Conservation (phyloP, 805 yeast species). For the Saccharomycopsis sp. region DNA sequence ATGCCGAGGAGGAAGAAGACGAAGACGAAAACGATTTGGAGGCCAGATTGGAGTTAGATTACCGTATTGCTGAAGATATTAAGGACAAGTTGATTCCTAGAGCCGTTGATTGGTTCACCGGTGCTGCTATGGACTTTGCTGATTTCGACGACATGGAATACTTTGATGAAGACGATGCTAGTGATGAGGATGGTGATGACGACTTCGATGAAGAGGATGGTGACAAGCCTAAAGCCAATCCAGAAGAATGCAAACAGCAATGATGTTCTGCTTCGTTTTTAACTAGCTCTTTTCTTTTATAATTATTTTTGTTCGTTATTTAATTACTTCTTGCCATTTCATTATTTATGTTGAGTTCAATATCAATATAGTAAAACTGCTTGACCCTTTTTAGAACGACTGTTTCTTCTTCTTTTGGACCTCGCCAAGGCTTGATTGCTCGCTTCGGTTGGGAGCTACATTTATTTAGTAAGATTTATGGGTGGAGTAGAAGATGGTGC, state of each 20-base stretch:
- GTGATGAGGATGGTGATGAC: conserved; percentile 52
- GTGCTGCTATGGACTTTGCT: conserved; percentile 77
- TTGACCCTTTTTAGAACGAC: background rate
- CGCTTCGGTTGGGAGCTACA: no score
- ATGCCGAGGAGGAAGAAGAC: conserved; percentile 50
- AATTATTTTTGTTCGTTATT: background rate
- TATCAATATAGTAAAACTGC: no score
- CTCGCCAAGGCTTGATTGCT: no score
- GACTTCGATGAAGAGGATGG: conserved; percentile 56
- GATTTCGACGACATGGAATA: conserved; percentile 33
- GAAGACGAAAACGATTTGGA: conserved; percentile 72
- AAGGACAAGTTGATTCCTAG: conserved; percentile 94
- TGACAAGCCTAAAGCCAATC: conserved; percentile 46
- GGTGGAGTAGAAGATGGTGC: no score
- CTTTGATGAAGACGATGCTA: conserved; percentile 55
- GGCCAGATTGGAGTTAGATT: conserved; percentile 81
- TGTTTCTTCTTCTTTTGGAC: background rate
- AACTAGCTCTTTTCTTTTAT: background rate
- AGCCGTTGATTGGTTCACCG: conserved; percentile 98
- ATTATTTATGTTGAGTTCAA: no score
- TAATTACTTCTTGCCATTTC: background rate
- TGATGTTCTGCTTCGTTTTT: background rate
- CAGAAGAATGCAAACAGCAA: conserved; percentile 70
- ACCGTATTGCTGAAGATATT: conserved; percentile 92
- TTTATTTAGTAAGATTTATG: no score